These are phyloP conservation scores for Aureobasidium sp. DNA, from an alignment of 2,329 filamentous ascomycete genomes.

Conservation along the genomic window DNA sequence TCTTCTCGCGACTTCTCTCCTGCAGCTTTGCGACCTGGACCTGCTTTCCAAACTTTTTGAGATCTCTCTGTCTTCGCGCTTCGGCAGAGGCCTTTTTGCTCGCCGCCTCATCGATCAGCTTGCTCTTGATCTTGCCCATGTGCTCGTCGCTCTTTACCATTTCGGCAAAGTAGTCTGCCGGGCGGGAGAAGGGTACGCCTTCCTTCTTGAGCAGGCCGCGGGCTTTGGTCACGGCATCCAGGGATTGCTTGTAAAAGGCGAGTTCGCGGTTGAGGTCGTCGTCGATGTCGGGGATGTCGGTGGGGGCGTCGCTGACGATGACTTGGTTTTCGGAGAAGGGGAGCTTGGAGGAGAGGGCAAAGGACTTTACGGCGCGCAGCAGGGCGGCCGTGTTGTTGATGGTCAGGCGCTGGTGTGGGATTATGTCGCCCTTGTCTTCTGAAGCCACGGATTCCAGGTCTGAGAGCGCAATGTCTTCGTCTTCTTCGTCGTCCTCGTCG, in stretches of 20 bases:
- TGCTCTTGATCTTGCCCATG: conserved; percentile 94
- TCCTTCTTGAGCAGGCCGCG: conserved; percentile 73
- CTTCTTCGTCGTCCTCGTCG: conserved; percentile 55
- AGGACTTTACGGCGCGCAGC: conserved; percentile 69
- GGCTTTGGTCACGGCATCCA: conserved; percentile 68
- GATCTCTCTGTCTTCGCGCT: conserved; percentile 81
- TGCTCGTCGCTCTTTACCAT: conserved; percentile 99
- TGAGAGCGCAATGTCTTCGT: conserved; percentile 83
- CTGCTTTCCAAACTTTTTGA: conserved; percentile 99
- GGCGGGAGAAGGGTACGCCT: conserved; percentile 76
- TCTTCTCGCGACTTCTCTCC: conserved; percentile 87
- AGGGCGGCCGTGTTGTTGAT: conserved; percentile 96
- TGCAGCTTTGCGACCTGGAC: conserved; percentile 95
- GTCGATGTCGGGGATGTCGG: conserved; percentile 73
- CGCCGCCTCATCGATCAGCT: conserved; percentile 85
- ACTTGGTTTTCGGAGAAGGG: conserved; percentile 80
- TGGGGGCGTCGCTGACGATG: conserved; percentile 60
- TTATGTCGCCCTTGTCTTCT: conserved; percentile 76
- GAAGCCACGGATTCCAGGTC: conserved; percentile 74
- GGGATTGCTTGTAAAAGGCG: conserved; percentile 84
- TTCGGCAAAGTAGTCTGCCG: conserved; percentile 94
- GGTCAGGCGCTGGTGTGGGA: conserved; percentile 85
- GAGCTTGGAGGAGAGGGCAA: conserved; percentile 61
- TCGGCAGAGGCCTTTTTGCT: conserved; percentile 88
- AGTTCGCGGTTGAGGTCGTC: conserved; percentile 91